These are phyloP conservation scores for Trichoderma atroviride DNA, from an alignment of 2,329 filamentous ascomycete species.

Conservation along the genomic window DNA sequence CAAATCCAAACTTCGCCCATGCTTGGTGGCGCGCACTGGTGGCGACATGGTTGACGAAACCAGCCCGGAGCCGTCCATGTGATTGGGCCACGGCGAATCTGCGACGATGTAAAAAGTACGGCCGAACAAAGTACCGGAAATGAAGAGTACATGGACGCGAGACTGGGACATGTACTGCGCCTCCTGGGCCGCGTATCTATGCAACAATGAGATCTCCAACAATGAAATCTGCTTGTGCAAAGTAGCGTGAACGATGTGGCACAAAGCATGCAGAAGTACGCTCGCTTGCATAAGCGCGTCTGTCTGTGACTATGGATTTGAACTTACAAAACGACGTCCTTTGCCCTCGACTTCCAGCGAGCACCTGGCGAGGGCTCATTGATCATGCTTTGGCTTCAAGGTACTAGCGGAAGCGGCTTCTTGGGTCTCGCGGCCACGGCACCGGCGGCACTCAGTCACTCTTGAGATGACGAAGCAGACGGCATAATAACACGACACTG, in stretches of 20 bases:
- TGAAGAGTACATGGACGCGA: neutral
- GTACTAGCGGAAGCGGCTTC: neutral
- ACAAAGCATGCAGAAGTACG: neutral
- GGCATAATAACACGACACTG: neutral
- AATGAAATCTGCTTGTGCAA: neutral
- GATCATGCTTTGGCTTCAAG: neutral
- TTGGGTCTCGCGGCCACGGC: neutral
- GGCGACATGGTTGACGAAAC: slow-evolving; percentile 10
- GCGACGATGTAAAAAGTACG: neutral
- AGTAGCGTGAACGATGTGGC: neutral
- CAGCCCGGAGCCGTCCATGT: neutral
- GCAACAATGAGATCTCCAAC: neutral
- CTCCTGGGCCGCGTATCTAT: neutral
- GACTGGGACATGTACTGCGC: neutral
- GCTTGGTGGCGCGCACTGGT: neutral
- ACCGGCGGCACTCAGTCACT: neutral
- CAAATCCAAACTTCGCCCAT: too few species aligned
- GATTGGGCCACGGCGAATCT: neutral
- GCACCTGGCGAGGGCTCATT: neutral
- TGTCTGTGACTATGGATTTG: neutral
- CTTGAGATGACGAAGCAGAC: neutral
- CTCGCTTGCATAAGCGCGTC: neutral
- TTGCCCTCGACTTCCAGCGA: neutral
- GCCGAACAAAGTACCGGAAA: neutral
- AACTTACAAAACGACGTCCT: neutral